Base-by-base conservation (phyloP, 129 eudicot genomes). In the Pseudognaphalium luteoalbum region DNA sequence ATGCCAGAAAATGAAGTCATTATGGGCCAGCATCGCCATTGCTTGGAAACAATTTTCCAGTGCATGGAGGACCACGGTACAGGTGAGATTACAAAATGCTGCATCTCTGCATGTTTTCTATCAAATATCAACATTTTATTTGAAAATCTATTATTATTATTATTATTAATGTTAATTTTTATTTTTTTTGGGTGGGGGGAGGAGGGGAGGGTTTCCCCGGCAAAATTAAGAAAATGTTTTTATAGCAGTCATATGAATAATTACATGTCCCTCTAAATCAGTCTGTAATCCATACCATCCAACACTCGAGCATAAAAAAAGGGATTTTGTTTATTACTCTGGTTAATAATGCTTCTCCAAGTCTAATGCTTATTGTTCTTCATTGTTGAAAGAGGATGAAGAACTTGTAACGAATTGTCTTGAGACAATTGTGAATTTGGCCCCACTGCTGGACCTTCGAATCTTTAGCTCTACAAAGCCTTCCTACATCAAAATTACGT, bases 381-480 rank as follows among this genome's bases (percentile, higher is more conserved):
- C 35, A 25, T 68, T 85, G 44, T 74, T 73, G 71, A 79, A 91
- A 95, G 99, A 95, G 96, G 99, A 95, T 61, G 99, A 95, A 78
- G 99, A 95, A 77, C 99, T 95, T 79, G 99, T 95, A 29, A 95
- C 99, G 30, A 95, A 95, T 81, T 81, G 89, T 70, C 90, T 95
- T 0, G 99, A 95, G 96, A 91, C 97, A 35, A 61, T 95, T 47
- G 97, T 95, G 60, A 95, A 95, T 78, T 73, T 95, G 87, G 99
- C 94, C 71, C 95, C 96, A 47, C 67, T 89, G 77, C 58, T 95
- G 63, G 97, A 95, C 83, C 89, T 95, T 75, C 85, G 99, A 60
- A 95, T 91, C 78, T 95, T 95, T 76, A 95, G 97, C 85, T 95
- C 99, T 71, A 87, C 96, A 73, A 95, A 91, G 86, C 95, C 99